Evolutionary conservation across 2,329 filamentous ascomycete genomes (phyloP).

Genomic region (Penicillium olsonii): DNA sequence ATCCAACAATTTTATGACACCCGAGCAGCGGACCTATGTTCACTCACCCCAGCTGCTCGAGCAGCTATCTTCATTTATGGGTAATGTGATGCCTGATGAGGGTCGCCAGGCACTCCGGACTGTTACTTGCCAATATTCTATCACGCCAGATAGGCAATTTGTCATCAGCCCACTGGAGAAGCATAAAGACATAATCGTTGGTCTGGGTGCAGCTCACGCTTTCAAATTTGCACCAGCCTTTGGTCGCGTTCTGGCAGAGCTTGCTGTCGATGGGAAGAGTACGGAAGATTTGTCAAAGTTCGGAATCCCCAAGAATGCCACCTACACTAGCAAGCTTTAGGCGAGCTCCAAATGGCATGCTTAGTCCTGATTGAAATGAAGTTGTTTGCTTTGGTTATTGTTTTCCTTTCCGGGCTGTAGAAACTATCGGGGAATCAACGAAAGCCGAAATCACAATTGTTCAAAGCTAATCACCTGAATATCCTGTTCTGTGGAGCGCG

Average conservation of each 20-base stretch:
- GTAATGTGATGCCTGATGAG: slow-evolving; percentile 24
- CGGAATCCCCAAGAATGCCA: slow-evolving; percentile 17
- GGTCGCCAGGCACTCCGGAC: slow-evolving; percentile 26
- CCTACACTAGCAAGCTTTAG: slow-evolving; percentile 13
- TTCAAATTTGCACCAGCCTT: slow-evolving; percentile 31
- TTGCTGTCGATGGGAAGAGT: slow-evolving; percentile 27
- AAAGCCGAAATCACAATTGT: too few species aligned
- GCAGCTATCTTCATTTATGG: slow-evolving; percentile 23
- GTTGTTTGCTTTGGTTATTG: too few species aligned
- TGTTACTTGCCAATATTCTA: slow-evolving; percentile 31
- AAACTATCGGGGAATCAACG: too few species aligned
- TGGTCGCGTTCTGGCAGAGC: slow-evolving; percentile 26
- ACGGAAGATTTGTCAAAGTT: slow-evolving; percentile 29
- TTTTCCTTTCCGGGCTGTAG: too few species aligned
- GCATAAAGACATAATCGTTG: slow-evolving; percentile 24
- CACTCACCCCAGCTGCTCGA: slow-evolving; percentile 25
- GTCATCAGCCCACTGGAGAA: slow-evolving; percentile 28
- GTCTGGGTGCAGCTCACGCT: slow-evolving; percentile 26
- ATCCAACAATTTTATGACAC: slow-evolving; percentile 28
- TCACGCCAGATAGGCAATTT: slow-evolving; percentile 31
- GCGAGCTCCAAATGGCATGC: too few species aligned
- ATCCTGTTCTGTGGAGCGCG: too few species aligned
- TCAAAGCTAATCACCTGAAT: too few species aligned
- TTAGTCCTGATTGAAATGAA: too few species aligned
- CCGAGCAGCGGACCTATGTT: slow-evolving; percentile 31